phyloP scores from a whole-genome alignment of 2,329 filamentous ascomycete genomes.

The Aspergillus felis region DNA sequence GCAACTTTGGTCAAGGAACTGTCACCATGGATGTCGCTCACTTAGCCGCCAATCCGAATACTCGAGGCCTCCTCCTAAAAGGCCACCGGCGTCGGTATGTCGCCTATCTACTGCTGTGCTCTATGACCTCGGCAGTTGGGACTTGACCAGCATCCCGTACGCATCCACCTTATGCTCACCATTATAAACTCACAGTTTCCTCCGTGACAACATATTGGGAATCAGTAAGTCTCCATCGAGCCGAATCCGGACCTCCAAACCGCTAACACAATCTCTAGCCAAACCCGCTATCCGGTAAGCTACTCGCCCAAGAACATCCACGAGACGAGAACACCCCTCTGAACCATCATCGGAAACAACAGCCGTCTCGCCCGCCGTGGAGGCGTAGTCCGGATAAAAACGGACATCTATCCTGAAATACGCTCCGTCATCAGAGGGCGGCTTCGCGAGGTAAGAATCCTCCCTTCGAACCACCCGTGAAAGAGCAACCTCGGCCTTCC shows the following conservation, averaged over 20 bases:
- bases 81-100: not conserved
- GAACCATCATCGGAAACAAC: not conserved
- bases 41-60: not conserved
- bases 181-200: not conserved
- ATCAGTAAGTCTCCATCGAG: not conserved
- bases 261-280: not conserved
- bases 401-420: conserved; percentile 25
- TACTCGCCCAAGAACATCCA: not conserved
- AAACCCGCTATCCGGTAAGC: not conserved
- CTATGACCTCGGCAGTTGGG: conserved; percentile 6
- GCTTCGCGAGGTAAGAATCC: conserved; percentile 19
- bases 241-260: not conserved
- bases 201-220: not conserved
- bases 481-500: not conserved
- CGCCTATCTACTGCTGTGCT: not conserved
- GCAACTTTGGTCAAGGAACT: not conserved
- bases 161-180: not conserved
- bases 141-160: conserved; percentile 29
- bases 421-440: conserved; percentile 18
- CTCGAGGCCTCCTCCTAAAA: not conserved
- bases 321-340: not conserved
- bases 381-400: conserved; percentile 28
- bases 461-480: not conserved
- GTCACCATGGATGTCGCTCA: not conserved
- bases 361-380: conserved; percentile 37